Percentiles rank a stretch among this genome's conserved stretches.
Conservation (phyloP, 192 early-diverging fungal species). For the Backusella westeae region DNA sequence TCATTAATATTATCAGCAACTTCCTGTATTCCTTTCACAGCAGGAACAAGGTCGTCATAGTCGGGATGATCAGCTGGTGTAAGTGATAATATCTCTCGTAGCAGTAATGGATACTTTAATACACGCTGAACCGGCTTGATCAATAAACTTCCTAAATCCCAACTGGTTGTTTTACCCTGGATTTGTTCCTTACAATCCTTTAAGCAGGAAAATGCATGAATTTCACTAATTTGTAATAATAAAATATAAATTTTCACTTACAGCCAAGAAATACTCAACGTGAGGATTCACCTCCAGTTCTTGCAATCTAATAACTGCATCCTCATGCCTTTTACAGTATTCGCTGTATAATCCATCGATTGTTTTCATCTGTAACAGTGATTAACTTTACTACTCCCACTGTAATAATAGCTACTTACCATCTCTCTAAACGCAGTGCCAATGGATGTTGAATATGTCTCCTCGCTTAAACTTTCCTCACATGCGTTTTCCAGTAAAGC, state of each 20-base stretch:
- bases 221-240: neutral
- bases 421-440: slow-evolving; percentile 52
- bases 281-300: slow-evolving; percentile 47
- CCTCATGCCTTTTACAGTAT: slow-evolving; percentile 76
- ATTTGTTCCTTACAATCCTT: slow-evolving; percentile 51
- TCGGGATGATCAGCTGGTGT: slow-evolving; percentile 57
- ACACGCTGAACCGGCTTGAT: slow-evolving; percentile 96
- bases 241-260: neutral
- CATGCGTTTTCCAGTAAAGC: slow-evolving; percentile 58
- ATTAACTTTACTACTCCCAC: neutral
- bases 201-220: slow-evolving; percentile 13
- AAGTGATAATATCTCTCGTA: slow-evolving; percentile 36
- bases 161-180: slow-evolving; percentile 72
- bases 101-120: slow-evolving; percentile 85
- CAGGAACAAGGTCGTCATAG: slow-evolving; percentile 45
- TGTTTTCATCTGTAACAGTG: neutral
- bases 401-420: slow-evolving; percentile 32
- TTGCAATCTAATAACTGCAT: slow-evolving; percentile 55
- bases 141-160: slow-evolving; percentile 86
- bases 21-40: slow-evolving; percentile 48
- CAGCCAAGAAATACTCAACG: slow-evolving; percentile 37
- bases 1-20: slow-evolving; percentile 80
- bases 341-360: slow-evolving; percentile 48
- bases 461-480: slow-evolving; percentile 15
- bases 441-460: slow-evolving; percentile 8